These are phyloP conservation scores for Firmiana major DNA, from an alignment of 345 rosid genomes.

Conservation along the genomic window DNA sequence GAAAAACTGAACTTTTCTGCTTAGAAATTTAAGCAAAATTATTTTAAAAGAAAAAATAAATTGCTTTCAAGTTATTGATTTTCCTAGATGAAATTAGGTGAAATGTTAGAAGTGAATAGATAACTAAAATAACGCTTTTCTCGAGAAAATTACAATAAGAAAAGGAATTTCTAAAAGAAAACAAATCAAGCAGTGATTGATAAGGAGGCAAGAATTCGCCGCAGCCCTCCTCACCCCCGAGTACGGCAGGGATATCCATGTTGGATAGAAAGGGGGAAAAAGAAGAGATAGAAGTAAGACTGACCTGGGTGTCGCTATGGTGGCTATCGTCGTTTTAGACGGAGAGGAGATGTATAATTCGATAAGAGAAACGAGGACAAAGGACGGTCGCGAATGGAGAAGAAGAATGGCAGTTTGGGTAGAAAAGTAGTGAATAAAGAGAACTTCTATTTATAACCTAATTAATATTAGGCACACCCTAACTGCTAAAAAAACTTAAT, in stretches of 20 bases:
- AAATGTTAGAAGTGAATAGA: not conserved
- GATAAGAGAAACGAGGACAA: not conserved
- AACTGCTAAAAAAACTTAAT: too few species aligned
- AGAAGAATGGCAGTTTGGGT: not conserved
- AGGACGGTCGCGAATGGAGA: not conserved
- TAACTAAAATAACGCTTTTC: not conserved
- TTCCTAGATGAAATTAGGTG: not conserved
- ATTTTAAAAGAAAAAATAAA: not conserved
- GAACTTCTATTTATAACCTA: too few species aligned
- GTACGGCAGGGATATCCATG: not conserved
- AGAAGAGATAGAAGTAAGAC: not conserved
- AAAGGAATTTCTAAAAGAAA: not conserved
- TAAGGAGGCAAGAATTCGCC: not conserved
- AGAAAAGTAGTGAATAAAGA: too few species aligned
- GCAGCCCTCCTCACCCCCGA: not conserved
- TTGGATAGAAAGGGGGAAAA: not conserved
- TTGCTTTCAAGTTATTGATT: not conserved
- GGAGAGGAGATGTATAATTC: not conserved
- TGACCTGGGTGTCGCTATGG: not conserved
- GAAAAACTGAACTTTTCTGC: not conserved
- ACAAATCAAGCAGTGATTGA: too few species aligned
- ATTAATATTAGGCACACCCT: too few species aligned
- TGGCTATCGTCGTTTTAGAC: not conserved
- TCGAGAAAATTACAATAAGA: not conserved
- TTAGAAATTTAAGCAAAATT: not conserved